phyloP scores from a whole-genome alignment of 1,139 yeast species.

The Yamadazyma blattariae region DNA sequence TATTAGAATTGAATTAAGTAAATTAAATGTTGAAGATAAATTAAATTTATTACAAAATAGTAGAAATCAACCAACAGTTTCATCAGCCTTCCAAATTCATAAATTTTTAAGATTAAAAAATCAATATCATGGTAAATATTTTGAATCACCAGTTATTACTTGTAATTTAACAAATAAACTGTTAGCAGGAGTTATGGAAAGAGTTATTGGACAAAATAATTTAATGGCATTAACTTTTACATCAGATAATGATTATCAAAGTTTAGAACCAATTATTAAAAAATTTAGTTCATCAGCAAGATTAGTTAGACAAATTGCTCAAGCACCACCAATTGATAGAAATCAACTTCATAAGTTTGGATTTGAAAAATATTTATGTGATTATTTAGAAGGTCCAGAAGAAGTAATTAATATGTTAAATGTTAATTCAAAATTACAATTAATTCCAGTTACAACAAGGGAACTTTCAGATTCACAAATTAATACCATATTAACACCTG shows the following conservation, averaged over 20 bases:
- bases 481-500: slow-evolving; percentile 32
- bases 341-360: slow-evolving; percentile 49
- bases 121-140: slow-evolving; percentile 41
- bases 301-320: slow-evolving; percentile 15
- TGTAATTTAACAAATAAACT: slow-evolving; percentile 50
- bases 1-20: slow-evolving; percentile 22
- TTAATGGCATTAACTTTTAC: slow-evolving; percentile 47
- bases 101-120: slow-evolving; percentile 24
- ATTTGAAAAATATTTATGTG: slow-evolving; percentile 77
- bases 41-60: slow-evolving; percentile 40
- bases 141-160: slow-evolving; percentile 77
- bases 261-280: slow-evolving; percentile 24
- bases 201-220: slow-evolving; percentile 52
- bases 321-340: slow-evolving; percentile 14
- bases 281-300: slow-evolving; percentile 37
- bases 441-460: slow-evolving; percentile 58
- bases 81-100: slow-evolving; percentile 32
- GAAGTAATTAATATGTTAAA: slow-evolving; percentile 76
- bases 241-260: slow-evolving; percentile 26
- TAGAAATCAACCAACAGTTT: slow-evolving; percentile 19
- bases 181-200: slow-evolving; percentile 57
- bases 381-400: slow-evolving; percentile 69
- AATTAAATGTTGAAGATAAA: slow-evolving; percentile 50
- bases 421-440: slow-evolving; percentile 53
- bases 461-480: slow-evolving; percentile 42